Evolutionary conservation across 1,284 basidiomycete genomes (phyloP).

Genomic region (Golubevia sp.): DNA sequence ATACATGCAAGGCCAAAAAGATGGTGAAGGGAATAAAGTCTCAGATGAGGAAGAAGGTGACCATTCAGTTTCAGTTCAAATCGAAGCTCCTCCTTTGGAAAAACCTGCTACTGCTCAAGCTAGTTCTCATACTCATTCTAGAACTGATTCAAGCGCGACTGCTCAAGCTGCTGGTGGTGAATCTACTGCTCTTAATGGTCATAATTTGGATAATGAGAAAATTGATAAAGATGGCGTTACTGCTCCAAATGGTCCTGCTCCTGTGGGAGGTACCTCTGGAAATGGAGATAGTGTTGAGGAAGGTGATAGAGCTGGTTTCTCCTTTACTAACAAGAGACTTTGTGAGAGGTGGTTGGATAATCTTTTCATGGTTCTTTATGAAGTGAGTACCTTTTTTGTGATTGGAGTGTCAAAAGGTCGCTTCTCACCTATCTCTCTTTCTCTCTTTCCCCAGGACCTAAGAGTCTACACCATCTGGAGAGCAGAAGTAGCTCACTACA

Average conservation of each 20-base stretch:
- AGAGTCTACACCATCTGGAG: constrained; percentile 61
- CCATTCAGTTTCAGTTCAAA: no score
- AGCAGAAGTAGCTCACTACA: constrained; percentile 56
- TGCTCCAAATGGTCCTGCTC: background rate
- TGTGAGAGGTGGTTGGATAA: constrained; percentile 61
- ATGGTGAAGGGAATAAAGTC: background rate
- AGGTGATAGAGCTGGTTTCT: constrained; percentile 20
- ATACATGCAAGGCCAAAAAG: constrained; percentile 53
- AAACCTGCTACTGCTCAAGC: constrained; percentile 42
- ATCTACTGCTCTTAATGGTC: constrained; percentile 1
- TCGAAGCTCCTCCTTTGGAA: constrained; percentile 44
- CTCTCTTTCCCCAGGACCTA: constrained; percentile 25
- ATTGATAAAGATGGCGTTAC: background rate
- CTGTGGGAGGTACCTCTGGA: background rate
- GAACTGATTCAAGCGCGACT: background rate
- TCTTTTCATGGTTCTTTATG: constrained; percentile 61
- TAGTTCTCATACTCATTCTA: constrained; percentile 4
- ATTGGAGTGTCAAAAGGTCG: no score
- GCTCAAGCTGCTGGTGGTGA: constrained; percentile 4
- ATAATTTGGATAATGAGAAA: constrained; percentile 5
- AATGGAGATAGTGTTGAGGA: background rate
- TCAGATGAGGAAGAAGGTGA: constrained; percentile 4
- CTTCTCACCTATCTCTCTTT: no score
- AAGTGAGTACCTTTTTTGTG: constrained; percentile 15
- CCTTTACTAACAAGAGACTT: constrained; percentile 58